A percentile compares a stretch with the other conserved stretches of the same genome.
Evolutionary conservation across 2,329 filamentous ascomycete genomes (phyloP).

Genomic region (Aureobasidium sp.): DNA sequence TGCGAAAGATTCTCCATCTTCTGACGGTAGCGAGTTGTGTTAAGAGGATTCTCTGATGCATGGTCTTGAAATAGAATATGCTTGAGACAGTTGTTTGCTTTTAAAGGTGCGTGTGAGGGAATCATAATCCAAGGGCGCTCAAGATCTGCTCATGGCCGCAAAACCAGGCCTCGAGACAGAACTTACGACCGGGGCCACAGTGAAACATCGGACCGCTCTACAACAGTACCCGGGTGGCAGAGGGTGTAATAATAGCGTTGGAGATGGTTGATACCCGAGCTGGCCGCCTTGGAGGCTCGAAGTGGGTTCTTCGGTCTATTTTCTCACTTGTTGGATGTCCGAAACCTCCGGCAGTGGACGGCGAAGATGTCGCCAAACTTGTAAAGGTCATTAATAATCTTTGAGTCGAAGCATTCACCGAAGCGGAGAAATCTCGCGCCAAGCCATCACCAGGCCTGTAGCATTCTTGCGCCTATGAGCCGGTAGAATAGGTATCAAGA

Average conservation of each 20-base stretch:
- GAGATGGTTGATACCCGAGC: background rate
- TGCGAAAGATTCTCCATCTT: background rate
- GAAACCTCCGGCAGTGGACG: background rate
- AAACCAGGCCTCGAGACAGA: background rate
- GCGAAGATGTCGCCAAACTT: background rate
- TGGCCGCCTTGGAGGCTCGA: background rate
- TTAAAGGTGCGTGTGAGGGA: background rate
- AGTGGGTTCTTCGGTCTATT: background rate
- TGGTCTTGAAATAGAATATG: background rate
- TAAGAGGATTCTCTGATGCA: background rate
- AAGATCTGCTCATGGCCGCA: background rate
- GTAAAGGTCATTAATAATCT: constrained; percentile 3
- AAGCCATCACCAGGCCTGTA: background rate
- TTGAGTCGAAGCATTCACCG: background rate
- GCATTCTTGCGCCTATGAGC: background rate
- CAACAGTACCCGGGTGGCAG: background rate
- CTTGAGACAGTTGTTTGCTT: background rate
- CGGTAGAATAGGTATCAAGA: constrained; percentile 1
- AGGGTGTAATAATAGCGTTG: background rate
- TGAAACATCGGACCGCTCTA: background rate
- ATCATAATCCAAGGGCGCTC: background rate
- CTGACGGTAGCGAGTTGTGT: background rate
- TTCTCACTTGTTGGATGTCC: background rate
- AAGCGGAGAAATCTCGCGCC: constrained; percentile 11
- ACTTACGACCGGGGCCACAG: background rate